Evolutionary conservation across 768 basidiomycete species (phyloP), one percentile per base, ranked within the genome.

Genomic region (Suillus clintonianus): DNA sequence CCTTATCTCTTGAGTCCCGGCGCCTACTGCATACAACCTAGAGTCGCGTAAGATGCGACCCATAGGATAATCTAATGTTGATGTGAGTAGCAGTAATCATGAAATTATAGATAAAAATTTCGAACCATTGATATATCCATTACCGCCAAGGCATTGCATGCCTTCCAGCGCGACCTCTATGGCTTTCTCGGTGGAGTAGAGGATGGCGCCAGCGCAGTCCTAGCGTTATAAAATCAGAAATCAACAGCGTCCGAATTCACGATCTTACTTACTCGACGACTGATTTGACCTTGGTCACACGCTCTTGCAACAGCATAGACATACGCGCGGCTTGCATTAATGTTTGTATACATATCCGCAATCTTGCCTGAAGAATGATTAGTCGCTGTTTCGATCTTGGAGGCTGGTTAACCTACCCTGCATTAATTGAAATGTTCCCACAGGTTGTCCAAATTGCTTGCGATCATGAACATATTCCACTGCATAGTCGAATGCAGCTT

Each of bases 1-100:
- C 67, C 95, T 80, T 61, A 97, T 95, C 80, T 97, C 95, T 74
- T 97, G 96, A 27, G 95, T 95, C 19, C 96, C 96, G n/a, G 96
- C 96, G 32, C 96, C 96, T 63, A 98, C 95, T 30, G 92, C 89
- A 74, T 97, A 98, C 48, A 98, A 77, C 67, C 94, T 81, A 17
- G 95, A 85, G 72, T 98, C 96, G 55, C 95, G 85, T 51, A 97
- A 79, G 68, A 95, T 86, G 37, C 96, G 88, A 17, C 94, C 95
- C 68, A 89, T 85, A 4, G 94, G 92, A 70, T 96, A 98, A 67
- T 98, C 95, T 95, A 69, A 9, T 39, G 50, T 60, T n/a, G 32
- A 51, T 34, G 19, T 68, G 39, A 63, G 62, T 45, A 39, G 36
- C 32, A 39, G 55, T 22, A n/a, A 32, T 19, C 4, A 34, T 3